Conservation (phyloP, 2,329 filamentous ascomycete genomes). For the Colletotrichum gloeosporioides region DNA sequence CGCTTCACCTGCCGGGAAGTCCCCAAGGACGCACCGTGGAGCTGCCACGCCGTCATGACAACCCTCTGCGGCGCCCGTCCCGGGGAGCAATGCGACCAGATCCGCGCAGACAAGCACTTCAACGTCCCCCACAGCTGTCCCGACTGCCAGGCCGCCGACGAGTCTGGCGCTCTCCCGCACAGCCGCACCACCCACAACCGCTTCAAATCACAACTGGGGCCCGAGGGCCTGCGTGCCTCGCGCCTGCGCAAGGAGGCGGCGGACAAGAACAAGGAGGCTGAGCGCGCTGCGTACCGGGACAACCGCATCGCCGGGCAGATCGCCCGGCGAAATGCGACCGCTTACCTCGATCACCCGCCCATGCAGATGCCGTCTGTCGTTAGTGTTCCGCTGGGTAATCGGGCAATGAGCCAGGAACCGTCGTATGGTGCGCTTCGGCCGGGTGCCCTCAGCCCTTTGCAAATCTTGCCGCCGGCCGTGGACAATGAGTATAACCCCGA, state of each 20-base stretch:
- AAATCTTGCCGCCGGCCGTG: not conserved
- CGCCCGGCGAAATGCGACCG: not conserved
- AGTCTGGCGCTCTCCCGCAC: not conserved
- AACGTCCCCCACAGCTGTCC: not conserved
- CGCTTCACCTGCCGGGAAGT: conserved; percentile 1
- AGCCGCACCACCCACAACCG: not conserved
- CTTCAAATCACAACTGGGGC: not conserved
- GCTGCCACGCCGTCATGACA: not conserved
- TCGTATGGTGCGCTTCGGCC: not conserved
- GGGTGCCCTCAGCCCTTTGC: not conserved
- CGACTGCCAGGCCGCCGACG: not conserved
- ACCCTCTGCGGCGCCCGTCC: conserved; percentile 11
- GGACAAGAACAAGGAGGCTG: not conserved
- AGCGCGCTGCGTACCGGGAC: not conserved
- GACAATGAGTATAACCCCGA: not conserved
- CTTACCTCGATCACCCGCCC: not conserved
- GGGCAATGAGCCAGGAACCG: not conserved
- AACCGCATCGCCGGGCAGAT: not conserved
- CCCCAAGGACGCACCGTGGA: not conserved
- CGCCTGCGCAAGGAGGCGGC: not conserved
- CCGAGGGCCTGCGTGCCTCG: not conserved
- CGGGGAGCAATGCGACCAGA: not conserved
- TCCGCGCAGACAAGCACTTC: not conserved
- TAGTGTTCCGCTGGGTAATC: not conserved
- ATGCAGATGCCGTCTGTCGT: not conserved